Percentiles rank a stretch among this genome's conserved stretches.
Evolutionary conservation across 2,329 filamentous ascomycete species (phyloP).

Genomic region (Cladophialophora psammophila): DNA sequence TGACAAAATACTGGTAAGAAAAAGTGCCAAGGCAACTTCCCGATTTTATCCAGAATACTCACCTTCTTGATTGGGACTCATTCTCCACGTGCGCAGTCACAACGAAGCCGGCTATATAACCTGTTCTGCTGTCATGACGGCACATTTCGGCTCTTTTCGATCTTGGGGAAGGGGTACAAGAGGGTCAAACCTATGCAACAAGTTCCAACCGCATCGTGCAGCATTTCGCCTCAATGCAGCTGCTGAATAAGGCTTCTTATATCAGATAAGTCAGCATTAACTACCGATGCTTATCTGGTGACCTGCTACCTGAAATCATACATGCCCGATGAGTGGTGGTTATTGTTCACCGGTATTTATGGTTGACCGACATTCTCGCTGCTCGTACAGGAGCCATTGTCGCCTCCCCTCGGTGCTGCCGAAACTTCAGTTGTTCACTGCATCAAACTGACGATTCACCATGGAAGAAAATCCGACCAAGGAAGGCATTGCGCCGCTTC

Average conservation of each 20-base stretch:
- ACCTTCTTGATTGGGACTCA: background rate
- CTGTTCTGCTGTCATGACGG: background rate
- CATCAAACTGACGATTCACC: background rate
- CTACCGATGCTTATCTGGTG: background rate
- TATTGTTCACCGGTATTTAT: background rate
- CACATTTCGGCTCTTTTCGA: background rate
- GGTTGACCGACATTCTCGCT: background rate
- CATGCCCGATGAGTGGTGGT: background rate
- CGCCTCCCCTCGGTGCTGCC: background rate
- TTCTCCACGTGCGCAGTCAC: background rate
- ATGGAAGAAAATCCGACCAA: background rate
- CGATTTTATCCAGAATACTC: background rate
- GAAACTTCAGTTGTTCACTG: background rate
- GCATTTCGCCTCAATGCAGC: background rate
- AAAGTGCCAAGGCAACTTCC: background rate
- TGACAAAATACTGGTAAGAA: background rate
- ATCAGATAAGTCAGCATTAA: conserved; percentile 12
- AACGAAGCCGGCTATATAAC: background rate
- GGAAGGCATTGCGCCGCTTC: background rate
- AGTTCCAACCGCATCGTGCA: background rate
- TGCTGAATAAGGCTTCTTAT: conserved; percentile 15
- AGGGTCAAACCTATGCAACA: background rate
- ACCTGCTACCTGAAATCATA: background rate
- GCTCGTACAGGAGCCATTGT: background rate
- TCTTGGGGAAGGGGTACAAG: background rate